phyloP scores from a whole-genome alignment of 768 basidiomycete genomes.

The Rhizopogon vesiculosus region DNA sequence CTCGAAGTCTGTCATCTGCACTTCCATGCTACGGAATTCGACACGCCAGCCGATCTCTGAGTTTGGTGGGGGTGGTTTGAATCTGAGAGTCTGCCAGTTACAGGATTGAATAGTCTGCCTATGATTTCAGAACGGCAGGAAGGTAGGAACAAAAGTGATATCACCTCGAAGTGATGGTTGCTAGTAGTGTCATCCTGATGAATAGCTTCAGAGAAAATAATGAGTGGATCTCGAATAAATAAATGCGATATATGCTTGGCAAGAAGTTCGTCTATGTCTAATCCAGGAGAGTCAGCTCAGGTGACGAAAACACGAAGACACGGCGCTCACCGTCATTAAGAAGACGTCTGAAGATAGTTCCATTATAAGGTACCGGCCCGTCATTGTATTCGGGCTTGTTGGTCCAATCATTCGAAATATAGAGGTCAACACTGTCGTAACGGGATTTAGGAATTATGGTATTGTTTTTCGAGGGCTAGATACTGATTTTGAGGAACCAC shows the following conservation, averaged over 20 bases:
- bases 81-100: conserved; percentile 98
- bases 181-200: conserved; percentile 86
- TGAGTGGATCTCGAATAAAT: conserved; percentile 96
- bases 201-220: conserved; percentile 91
- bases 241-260: conserved; percentile 92
- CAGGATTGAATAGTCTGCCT: conserved; percentile 95
- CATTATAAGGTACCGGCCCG: conserved; percentile 73
- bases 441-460: conserved; percentile 91
- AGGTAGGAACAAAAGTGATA: not conserved
- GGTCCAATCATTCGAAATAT: conserved; percentile 80
- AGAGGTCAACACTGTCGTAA: conserved; percentile 94
- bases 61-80: conserved; percentile 95
- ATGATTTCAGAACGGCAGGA: not conserved
- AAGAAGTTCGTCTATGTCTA: conserved; percentile 82
- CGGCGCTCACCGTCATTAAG: conserved; percentile 56
- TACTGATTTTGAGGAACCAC: conserved; percentile 1
- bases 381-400: conserved; percentile 97
- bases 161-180: conserved; percentile 93
- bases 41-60: conserved; percentile 96
- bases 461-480: conserved; percentile 74
- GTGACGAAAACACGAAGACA: not conserved
- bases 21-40: conserved; percentile 98
- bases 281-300: conserved; percentile 25
- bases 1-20: conserved; percentile 98
- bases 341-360: conserved; percentile 67